These are phyloP conservation scores for Talinum fruticosum DNA, from an alignment of 148 eudicot genomes.

Conservation along the genomic window DNA sequence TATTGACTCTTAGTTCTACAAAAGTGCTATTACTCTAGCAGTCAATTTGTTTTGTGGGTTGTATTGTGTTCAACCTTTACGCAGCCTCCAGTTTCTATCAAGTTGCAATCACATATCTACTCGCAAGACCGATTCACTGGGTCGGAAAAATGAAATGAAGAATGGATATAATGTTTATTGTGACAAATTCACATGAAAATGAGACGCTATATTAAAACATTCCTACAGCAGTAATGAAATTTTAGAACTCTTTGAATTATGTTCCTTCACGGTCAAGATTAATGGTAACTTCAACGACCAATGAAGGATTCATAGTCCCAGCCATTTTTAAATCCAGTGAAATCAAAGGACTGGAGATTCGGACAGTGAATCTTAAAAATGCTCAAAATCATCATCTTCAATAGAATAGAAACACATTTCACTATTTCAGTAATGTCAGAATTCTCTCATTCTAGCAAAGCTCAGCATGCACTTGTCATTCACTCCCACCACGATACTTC, in stretches of 20 bases:
- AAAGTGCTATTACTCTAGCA: too few relatives aligned
- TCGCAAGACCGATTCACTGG: too few relatives aligned
- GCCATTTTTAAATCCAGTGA: slow-evolving; percentile 1
- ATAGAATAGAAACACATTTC: too few relatives aligned
- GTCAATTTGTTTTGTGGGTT: too few relatives aligned
- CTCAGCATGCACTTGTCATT: slow-evolving; percentile 2
- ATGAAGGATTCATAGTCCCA: neutral
- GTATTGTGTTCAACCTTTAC: too few relatives aligned
- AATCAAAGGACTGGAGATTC: neutral
- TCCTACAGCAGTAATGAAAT: neutral
- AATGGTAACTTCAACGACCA: slow-evolving; percentile 4
- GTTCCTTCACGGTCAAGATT: neutral
- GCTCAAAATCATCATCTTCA: neutral
- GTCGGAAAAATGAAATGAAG: too few relatives aligned
- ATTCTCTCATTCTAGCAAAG: neutral
- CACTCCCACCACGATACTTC: neutral
- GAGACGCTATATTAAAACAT: neutral
- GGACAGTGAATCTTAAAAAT: slow-evolving; percentile 8
- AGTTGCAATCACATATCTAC: too few relatives aligned
- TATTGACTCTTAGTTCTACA: too few relatives aligned
- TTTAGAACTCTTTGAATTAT: neutral
- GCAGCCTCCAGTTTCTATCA: too few relatives aligned
- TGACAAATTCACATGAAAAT: neutral
- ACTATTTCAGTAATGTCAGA: neutral
- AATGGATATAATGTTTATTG: neutral